Base-by-base conservation (phyloP, 2,329 filamentous ascomycete genomes). In the Domatiomyces catenatus region DNA sequence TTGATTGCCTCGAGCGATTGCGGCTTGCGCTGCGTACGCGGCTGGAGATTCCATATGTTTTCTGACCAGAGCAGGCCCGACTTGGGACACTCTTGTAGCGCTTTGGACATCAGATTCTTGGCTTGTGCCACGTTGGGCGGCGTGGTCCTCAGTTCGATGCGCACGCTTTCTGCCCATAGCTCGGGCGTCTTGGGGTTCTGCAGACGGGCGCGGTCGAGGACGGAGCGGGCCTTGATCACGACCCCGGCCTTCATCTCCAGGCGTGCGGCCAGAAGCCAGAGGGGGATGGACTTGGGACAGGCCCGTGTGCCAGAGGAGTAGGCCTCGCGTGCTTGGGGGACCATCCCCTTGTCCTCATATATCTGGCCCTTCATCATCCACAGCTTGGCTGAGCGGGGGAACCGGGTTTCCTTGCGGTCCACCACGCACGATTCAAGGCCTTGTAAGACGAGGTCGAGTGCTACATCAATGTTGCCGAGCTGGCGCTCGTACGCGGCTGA, bases 331-430 rank as follows among this genome's bases (percentile, higher is more conserved):
- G 92, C 92, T 66, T 92, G 85, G 0, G 84, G 81, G 12, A 84
- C 70, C 69, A 87, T 88, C 59, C 78, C 81, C 46, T 88, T 76
- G 44, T 81, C 77, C 63, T 95, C 85, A 72, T 98, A 98, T 55
- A 96, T 92, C 64, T 98, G 92, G 0, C 93, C 92, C 69, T 98
- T 98, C 72, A 94, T 86, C 85, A 96, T 95, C 83, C 90, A 95
- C 20, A 98, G 75, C 68, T 96, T 96, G 48, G 86, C 76, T 10
- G 84, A 80, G 44, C 81, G 78, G 0, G 92, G 90, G 70, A 94
- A 98, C 8, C 86, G 76, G 57, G 89, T 83, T 36, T 98, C 72
- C 46, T 56, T 56, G 44, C 56, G 56, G 46, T 58, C 52, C 20
- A 60, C 50, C 19, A 57, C 51, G 8, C 53, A 55, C 8, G 55